These are phyloP conservation scores for Cairneyella variabilis DNA, from an alignment of 495 filamentous ascomycete genomes.

Conservation along the genomic window DNA sequence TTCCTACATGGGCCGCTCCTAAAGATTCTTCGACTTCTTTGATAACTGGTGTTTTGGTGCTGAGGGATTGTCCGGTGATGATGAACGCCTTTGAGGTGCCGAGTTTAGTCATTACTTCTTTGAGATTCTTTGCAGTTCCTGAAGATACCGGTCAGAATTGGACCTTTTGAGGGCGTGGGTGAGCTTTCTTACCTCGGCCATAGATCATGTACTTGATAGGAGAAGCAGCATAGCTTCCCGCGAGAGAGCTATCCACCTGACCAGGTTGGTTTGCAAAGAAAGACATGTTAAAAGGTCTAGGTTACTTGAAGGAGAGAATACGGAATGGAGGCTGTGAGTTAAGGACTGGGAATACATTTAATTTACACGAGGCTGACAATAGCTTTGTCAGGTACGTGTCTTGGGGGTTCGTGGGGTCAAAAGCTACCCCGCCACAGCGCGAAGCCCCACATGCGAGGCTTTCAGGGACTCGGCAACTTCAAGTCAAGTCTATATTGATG, in stretches of 20 bases:
- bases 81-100: conserved; percentile 6
- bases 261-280: background rate
- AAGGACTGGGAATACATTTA: no score
- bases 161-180: background rate
- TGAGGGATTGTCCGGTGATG: conserved; percentile 16
- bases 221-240: conserved; percentile 8
- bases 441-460: conserved; percentile 11
- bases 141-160: background rate
- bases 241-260: conserved; percentile 3
- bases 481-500: no score
- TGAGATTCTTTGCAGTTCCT: conserved; percentile 11
- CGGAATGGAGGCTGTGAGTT: no score
- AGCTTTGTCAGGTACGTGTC: no score
- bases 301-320: no score
- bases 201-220: conserved; percentile 14
- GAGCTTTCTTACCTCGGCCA: conserved; percentile 7
- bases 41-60: conserved; percentile 14
- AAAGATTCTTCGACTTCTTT: conserved; percentile 8
- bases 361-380: no score
- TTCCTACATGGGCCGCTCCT: conserved; percentile 5
- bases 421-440: background rate
- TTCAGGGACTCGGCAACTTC: no score
- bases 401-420: conserved; percentile 9
- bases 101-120: conserved; percentile 4
- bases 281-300: no score